These are phyloP conservation scores for Claviceps pazoutovae DNA, from an alignment of 2,329 filamentous ascomycete species.

Conservation along the genomic window DNA sequence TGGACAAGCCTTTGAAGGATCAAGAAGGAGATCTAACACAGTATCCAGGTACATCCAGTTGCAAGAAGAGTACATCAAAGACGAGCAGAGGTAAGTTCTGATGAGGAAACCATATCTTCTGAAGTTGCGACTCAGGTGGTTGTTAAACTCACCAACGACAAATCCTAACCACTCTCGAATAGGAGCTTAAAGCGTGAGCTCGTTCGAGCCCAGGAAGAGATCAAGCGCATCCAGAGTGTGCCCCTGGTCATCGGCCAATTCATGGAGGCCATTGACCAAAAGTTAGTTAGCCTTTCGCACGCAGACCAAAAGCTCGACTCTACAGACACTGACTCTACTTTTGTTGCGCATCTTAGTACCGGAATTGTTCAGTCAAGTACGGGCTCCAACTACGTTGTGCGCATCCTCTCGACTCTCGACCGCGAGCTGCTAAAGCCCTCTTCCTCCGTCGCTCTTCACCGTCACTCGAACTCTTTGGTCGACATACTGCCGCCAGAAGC, in stretches of 20 bases:
- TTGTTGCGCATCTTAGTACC: slow-evolving; percentile 44
- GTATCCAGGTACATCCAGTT: slow-evolving; percentile 70
- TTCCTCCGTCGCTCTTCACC: slow-evolving; percentile 91
- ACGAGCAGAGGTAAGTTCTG: slow-evolving; percentile 69
- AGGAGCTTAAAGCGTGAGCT: slow-evolving; percentile 95
- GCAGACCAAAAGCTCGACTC: neutral
- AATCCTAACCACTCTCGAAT: neutral
- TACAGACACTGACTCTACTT: neutral
- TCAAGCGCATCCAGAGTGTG: slow-evolving; percentile 98
- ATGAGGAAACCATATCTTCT: neutral
- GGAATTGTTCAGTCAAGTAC: slow-evolving; percentile 98
- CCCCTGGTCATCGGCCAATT: slow-evolving; percentile 97
- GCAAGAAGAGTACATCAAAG: slow-evolving; percentile 99
- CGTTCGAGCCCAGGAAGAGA: slow-evolving; percentile 94
- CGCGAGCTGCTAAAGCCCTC: slow-evolving; percentile 96
- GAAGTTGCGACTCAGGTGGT: neutral
- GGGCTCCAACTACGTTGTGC: slow-evolving; percentile 96
- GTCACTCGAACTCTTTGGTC: slow-evolving; percentile 95
- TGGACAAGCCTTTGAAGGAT: neutral
- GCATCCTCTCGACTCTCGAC: slow-evolving; percentile 94
- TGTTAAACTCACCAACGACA: neutral
- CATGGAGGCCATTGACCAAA: slow-evolving; percentile 99
- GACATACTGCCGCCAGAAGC: slow-evolving; percentile 98
- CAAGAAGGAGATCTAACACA: slow-evolving; percentile 13
- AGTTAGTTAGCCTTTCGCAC: slow-evolving; percentile 53